Base-by-base conservation (phyloP, 148 eudicot genomes). In the Nyssa sinensis region DNA sequence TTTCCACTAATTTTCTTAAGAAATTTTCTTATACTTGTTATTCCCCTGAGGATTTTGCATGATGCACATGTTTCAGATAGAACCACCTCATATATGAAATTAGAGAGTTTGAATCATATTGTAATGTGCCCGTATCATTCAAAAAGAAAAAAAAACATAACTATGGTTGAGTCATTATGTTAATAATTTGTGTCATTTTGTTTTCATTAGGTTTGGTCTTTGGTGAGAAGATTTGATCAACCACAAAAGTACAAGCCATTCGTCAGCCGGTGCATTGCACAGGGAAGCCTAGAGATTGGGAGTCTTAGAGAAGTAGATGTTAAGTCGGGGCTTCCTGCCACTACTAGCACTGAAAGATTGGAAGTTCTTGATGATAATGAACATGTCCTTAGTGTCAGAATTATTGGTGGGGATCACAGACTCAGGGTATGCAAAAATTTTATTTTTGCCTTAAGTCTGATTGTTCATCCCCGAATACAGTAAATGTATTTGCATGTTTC, bases 221-320 rank as follows among this genome's bases (percentile, higher is more conserved):
- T 85, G 64, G 88, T 85, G 77, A 85, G 88, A 77, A 82, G 88
- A 62, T 85, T 85, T 75, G 88, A 85, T 82, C 83, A 85, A 55
- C 88, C 88, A 13, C 88, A 85, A 60, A 85, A 80, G 78, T 85
- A 85, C 79, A 85, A 85, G 79, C 88, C 88, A 4, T 85, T 85
- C 39, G 74, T 85, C 61, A 85, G 88, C 60, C 73, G 83, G 66
- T 85, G 88, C 9, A 68, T 74, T 23, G 81, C 70, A 64, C 76
- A 47, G 66, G 88, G 88, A 67, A 78, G 80, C 67, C 81, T 85
- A 74, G 83, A 85, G 66, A 85, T 85, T 58, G 88, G 85, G n/a
- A 85, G 85, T 77, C 67, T 85, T 28, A 77, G 88, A 78, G 85
- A 85, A 77, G 85, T 85, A n/a, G 75, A 81, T 79, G 88, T 85